Percentiles rank a stretch among this genome's conserved stretches.
phyloP scores from a whole-genome alignment of 768 basidiomycete species.

The Podaxis mareebaensis region DNA sequence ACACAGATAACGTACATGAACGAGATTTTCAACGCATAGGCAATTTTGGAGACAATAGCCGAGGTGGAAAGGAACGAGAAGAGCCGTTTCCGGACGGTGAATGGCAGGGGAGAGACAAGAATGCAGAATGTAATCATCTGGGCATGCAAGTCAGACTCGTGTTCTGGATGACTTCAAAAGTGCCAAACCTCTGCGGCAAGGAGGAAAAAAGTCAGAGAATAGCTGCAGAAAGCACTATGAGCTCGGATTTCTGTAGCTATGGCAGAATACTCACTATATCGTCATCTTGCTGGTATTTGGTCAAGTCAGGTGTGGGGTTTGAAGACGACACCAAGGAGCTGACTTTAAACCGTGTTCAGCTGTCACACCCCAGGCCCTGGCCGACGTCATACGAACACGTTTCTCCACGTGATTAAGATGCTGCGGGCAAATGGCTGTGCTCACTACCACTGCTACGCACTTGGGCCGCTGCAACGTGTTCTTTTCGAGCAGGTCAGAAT shows the following conservation, averaged over 20 bases:
- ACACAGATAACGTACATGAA: constrained; percentile 69
- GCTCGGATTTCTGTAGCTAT: neutral
- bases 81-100: constrained; percentile 64
- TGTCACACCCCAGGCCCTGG: neutral
- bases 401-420: constrained; percentile 9
- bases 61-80: constrained; percentile 75
- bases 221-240: constrained; percentile 41
- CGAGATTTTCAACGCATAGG: constrained; percentile 90
- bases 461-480: too few species aligned
- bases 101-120: constrained; percentile 85
- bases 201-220: constrained; percentile 78
- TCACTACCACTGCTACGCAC: neutral
- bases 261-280: constrained; percentile 12
- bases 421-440: neutral
- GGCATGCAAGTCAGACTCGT: neutral
- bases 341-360: neutral
- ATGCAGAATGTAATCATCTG: constrained; percentile 84
- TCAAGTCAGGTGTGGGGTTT: neutral
- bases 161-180: neutral
- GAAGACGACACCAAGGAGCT: neutral
- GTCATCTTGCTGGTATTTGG: constrained; percentile 15
- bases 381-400: constrained; percentile 16
- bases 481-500: neutral
- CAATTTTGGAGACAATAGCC: constrained; percentile 74
- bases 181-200: constrained; percentile 66